Evolutionary conservation across 2,329 filamentous ascomycete genomes (phyloP), one percentile per base, ranked within the genome.

Genomic region (Emericellopsis atlantica): DNA sequence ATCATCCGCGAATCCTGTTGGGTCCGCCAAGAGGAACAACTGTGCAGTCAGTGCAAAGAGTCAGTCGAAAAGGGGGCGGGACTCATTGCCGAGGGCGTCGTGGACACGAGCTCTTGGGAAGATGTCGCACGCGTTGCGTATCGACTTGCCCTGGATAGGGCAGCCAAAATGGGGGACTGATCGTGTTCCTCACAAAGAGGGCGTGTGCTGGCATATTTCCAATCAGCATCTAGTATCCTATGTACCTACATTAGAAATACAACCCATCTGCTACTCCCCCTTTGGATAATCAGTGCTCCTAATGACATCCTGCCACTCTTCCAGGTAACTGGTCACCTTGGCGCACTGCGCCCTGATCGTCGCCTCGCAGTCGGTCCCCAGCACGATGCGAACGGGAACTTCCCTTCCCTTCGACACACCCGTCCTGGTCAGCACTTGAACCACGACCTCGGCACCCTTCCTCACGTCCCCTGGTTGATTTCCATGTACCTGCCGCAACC

Each of bases 401-500:
- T 67, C 61, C 46, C 54, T 69, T 0, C 70, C 73, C 44, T 51
- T 41, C 0, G 61, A 70, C 21, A 59, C 57, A 0, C 74, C 74
- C 2, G 58, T 64, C 35, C 59, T 59, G 7, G 69, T 76, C 47
- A 81, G 47, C 12, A 75, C 59, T 46, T 81, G 75, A 5, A 79
- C 62, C 23, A 76, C 59, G 1, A 72, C 62, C 42, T 56, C 61
- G 7, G 60, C 57, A 0, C 69, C 76, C 58, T 77, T 77, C 15
- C 54, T 55, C 4, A 73, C 63, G 49, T 80, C 73, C 0, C 76
- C 76, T 0, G 59, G 64, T 56, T 79, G 74, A 0, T 67, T 64
- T 14, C 67, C 60, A 44, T 76, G 56, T 10, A 55, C 54, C 3
- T 36, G 34, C 4, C 54, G 51, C 26, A 74, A 44, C 3, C 42